These are phyloP conservation scores for Malassezia yamatoensis DNA, from an alignment of 1,284 basidiomycete species.

Conservation along the genomic window DNA sequence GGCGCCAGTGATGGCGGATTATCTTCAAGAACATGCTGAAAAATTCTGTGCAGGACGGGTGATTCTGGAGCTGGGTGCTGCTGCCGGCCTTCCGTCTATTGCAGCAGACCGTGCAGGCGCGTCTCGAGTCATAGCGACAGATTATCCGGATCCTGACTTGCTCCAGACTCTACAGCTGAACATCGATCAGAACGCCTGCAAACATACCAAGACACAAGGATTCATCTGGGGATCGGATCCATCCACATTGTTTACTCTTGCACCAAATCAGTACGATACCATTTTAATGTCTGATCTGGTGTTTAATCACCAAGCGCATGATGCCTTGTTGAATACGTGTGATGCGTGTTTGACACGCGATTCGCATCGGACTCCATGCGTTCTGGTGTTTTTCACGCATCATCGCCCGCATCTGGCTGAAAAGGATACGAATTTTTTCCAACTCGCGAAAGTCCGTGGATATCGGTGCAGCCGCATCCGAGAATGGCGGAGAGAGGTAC, in stretches of 20 bases:
- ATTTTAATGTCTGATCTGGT: conserved; percentile 84
- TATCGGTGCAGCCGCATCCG: conserved; percentile 70
- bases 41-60: conserved; percentile 49
- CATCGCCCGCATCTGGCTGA: conserved; percentile 72
- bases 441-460: conserved; percentile 57
- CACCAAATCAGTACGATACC: conserved; percentile 58
- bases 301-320: conserved; percentile 67
- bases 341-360: conserved; percentile 50
- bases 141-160: conserved; percentile 77
- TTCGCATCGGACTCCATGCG: conserved; percentile 49
- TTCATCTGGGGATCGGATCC: conserved; percentile 79
- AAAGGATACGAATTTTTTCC: conserved; percentile 75
- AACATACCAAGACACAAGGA: conserved; percentile 54
- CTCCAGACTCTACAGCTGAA: conserved; percentile 70
- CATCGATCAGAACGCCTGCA: conserved; percentile 56
- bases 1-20: conserved; percentile 47
- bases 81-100: conserved; percentile 67
- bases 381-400: conserved; percentile 85
- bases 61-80: conserved; percentile 84
- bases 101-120: conserved; percentile 30
- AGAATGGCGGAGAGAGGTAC: conserved; percentile 50
- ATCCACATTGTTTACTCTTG: conserved; percentile 52
- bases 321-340: conserved; percentile 69
- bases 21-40: conserved; percentile 49
- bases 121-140: conserved; percentile 66